A percentile compares a stretch with the other conserved stretches of the same genome.
phyloP scores from a whole-genome alignment of 805 yeast genomes.

The Sugiyamaella qingdaonensis region DNA sequence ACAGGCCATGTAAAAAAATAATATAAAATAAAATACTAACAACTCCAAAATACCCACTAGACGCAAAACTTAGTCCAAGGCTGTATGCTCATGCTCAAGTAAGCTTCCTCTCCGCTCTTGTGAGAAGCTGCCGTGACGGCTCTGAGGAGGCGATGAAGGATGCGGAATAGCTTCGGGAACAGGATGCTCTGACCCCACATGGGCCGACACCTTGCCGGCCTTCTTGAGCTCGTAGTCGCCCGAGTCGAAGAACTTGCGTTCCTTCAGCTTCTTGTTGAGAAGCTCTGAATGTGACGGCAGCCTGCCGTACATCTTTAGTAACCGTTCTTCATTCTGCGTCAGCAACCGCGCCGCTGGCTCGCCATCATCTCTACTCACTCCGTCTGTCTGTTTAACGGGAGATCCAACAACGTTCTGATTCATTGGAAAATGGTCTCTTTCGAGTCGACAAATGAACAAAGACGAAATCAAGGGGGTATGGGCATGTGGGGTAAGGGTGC shows the following conservation, averaged over 20 bases:
- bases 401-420: not conserved
- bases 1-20: not conserved
- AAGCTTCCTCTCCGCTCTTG: conserved; percentile 2
- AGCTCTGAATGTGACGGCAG: conserved; percentile 78
- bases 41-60: not conserved
- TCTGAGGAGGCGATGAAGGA: conserved; percentile 15
- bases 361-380: not conserved
- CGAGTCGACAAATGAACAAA: not conserved
- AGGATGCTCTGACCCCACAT: conserved; percentile 28
- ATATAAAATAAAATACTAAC: not conserved
- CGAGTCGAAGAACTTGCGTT: conserved; percentile 87
- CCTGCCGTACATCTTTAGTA: conserved; percentile 78
- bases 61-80: not conserved
- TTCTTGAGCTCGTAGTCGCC: conserved; percentile 84
- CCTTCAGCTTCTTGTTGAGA: conserved; percentile 66
- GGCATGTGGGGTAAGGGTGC: not conserved
- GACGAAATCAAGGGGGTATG: not conserved
- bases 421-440: not conserved
- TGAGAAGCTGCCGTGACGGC: conserved; percentile 13
- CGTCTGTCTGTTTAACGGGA: not conserved
- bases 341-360: not conserved
- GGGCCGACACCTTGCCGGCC: conserved; percentile 35
- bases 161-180: conserved; percentile 21
- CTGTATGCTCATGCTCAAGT: not conserved
- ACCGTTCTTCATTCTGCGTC: conserved; percentile 65